Evolutionary conservation across 116 monocot genomes (phyloP).

Genomic region (Cymodocea nodosa): DNA sequence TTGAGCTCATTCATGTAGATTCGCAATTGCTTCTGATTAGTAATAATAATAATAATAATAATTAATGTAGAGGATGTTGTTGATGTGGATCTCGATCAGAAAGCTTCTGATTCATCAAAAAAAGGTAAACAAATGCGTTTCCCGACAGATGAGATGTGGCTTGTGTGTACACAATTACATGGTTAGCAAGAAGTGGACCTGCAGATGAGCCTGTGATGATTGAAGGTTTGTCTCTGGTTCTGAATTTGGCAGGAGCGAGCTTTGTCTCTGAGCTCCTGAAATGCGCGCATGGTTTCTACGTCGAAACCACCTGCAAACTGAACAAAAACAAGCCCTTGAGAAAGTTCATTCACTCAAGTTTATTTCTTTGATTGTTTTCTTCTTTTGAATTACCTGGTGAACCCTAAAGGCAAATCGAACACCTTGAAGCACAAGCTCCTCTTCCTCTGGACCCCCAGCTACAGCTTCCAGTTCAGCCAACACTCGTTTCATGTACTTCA

Average conservation of each 20-base stretch:
- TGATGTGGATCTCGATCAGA: no score
- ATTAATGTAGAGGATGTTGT: no score
- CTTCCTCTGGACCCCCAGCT: constrained; percentile 55
- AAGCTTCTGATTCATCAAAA: no score
- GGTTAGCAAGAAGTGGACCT: not conserved
- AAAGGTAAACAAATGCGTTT: no score
- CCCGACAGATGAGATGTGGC: no score
- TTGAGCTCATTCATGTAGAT: no score
- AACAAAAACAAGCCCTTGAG: not conserved
- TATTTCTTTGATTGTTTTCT: no score
- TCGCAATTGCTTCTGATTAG: no score
- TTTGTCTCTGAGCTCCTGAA: constrained; percentile 79
- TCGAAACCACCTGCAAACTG: constrained; percentile 99
- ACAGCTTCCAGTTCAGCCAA: constrained; percentile 60
- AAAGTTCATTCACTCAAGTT: no score
- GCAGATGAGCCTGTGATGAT: constrained; percentile 3
- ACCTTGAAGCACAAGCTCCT: constrained; percentile 88
- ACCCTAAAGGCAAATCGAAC: constrained; percentile 91
- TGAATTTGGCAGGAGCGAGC: constrained; percentile 36
- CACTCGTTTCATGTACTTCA: constrained; percentile 85
- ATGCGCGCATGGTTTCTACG: constrained; percentile 85
- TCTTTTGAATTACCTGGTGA: constrained; percentile 50
- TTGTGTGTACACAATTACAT: no score
- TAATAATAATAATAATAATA: no score
- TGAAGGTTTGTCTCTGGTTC: constrained; percentile 18